Base-by-base conservation (phyloP, 2,329 filamentous ascomycete species). In the Myriosclerotinia scirpicola region DNA sequence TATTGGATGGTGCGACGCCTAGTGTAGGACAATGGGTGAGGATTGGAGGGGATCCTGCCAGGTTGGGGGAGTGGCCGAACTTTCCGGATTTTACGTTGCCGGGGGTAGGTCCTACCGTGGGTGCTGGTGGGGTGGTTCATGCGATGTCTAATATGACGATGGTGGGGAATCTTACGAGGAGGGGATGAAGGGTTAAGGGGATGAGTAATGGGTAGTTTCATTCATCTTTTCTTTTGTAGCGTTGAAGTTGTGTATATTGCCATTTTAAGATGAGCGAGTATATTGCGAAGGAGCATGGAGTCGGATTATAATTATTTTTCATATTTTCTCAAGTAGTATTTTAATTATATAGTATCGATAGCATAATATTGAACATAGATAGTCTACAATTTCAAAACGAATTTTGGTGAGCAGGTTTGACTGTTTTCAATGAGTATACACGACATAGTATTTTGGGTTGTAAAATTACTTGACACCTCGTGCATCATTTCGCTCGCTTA, bases 11-110 rank as follows among this genome's bases (percentile, higher is more conserved):
- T 8, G 82, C 82, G 0, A 83, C 85, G n/a, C 87, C 88, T 0
- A 85, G 83, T 11, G 79, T 85, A 20, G 84, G 86, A 80, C 80
- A 82, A n/a, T 85, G 85, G 77, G 84, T 90, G 30, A 80, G 88
- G 26, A 86, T 90, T 63, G 88, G 88, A 22, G 86, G 86, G 22
- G 87, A 90, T 75, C 87, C 86, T 1, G 87, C 79, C 2, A 67
- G 67, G 9, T 67, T 90, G 30, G 87, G 88, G 3, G 83, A 88
- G 70, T 90, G 87, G 88, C 88, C 87, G 0, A 67, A 82, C 50
- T 78, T 78, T 3, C 48, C 74, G 0, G 79, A 75, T 53, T 83
- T 84, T 66, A 65, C 54, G 4, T 36, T 65, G 7, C 54, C 63
- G 5, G 54, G 63, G 3, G 55, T 65, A 26, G 63, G 63, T 1